Percentiles rank a stretch among this genome's conserved stretches.
Conservation (phyloP, 345 rosid species). For the Citrus hindsii region DNA sequence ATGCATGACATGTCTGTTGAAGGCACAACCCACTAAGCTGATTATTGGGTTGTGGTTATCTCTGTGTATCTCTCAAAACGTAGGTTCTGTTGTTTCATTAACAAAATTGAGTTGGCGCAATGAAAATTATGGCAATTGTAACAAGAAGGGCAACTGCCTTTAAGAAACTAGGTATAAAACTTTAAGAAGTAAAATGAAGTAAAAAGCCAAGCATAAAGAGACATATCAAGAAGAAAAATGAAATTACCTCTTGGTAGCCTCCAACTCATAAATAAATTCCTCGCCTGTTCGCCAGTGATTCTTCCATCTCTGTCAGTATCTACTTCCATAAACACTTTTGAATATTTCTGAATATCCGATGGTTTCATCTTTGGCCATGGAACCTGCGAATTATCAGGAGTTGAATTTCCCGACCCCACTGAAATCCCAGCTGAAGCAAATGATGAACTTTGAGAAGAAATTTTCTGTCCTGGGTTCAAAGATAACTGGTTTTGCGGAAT, state of each 20-base stretch:
- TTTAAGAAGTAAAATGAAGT: neutral
- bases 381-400: slow-evolving; percentile 49
- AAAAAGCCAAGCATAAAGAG: neutral
- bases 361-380: slow-evolving; percentile 92
- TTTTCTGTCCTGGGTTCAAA: slow-evolving; percentile 41
- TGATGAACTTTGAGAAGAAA: slow-evolving; percentile 52
- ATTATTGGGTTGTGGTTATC: neutral
- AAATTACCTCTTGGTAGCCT: slow-evolving; percentile 88
- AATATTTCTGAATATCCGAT: slow-evolving; percentile 84
- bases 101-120: neutral
- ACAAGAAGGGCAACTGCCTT: neutral
- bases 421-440: slow-evolving; percentile 47
- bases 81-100: neutral
- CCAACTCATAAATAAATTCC: slow-evolving; percentile 94
- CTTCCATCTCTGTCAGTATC: slow-evolving; percentile 95
- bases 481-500: slow-evolving; percentile 45
- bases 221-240: neutral
- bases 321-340: slow-evolving; percentile 89
- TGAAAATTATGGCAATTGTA: neutral
- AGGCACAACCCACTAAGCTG: neutral
- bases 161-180: neutral
- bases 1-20: neutral
- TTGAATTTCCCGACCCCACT: slow-evolving; percentile 49
- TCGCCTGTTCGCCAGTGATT: slow-evolving; percentile 92
- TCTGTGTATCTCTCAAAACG: neutral